Evolutionary conservation across 768 basidiomycete genomes (phyloP).

Genomic region (Floccularia luteovirens): DNA sequence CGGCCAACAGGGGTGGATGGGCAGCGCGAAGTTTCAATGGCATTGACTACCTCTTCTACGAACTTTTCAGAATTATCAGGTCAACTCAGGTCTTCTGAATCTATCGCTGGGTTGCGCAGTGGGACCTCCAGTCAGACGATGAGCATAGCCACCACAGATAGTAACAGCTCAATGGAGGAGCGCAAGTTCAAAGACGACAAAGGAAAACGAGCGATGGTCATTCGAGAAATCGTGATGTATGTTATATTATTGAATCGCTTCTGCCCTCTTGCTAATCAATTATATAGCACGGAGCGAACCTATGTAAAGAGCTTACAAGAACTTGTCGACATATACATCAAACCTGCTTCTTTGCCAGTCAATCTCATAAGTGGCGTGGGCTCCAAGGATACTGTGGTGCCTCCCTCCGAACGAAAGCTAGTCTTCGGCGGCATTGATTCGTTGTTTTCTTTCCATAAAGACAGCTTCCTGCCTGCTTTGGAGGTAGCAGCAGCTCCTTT

Average conservation of each 20-base stretch:
- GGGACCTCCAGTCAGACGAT: slow-evolving; percentile 56
- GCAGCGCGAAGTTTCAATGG: slow-evolving; percentile 50
- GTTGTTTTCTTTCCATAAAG: slow-evolving; percentile 86
- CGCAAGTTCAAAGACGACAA: slow-evolving; percentile 92
- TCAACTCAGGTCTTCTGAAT: slow-evolving; percentile 61
- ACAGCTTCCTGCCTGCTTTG: slow-evolving; percentile 87
- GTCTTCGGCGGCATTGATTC: slow-evolving; percentile 91
- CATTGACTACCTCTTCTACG: slow-evolving; percentile 37
- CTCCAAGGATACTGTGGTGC: slow-evolving; percentile 82
- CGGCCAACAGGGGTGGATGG: slow-evolving; percentile 62
- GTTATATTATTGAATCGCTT: slow-evolving; percentile 20
- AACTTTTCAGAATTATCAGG: slow-evolving; percentile 33
- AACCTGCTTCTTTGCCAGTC: slow-evolving; percentile 66
- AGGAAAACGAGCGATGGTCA: slow-evolving; percentile 71
- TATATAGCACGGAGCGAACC: slow-evolving; percentile 83
- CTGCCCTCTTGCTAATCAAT: slow-evolving; percentile 10
- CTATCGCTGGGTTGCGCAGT: slow-evolving; percentile 51
- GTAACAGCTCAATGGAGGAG: slow-evolving; percentile 66
- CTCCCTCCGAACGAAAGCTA: slow-evolving; percentile 77
- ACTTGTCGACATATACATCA: slow-evolving; percentile 92
- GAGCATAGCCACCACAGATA: slow-evolving; percentile 73
- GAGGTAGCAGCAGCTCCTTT: slow-evolving; percentile 71
- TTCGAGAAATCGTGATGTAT: slow-evolving; percentile 88
- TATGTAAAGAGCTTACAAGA: slow-evolving; percentile 94
- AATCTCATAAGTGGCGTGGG: slow-evolving; percentile 65